These are phyloP conservation scores for Dalbergia oliveri DNA, from an alignment of 306 rosid genomes.

Conservation along the genomic window DNA sequence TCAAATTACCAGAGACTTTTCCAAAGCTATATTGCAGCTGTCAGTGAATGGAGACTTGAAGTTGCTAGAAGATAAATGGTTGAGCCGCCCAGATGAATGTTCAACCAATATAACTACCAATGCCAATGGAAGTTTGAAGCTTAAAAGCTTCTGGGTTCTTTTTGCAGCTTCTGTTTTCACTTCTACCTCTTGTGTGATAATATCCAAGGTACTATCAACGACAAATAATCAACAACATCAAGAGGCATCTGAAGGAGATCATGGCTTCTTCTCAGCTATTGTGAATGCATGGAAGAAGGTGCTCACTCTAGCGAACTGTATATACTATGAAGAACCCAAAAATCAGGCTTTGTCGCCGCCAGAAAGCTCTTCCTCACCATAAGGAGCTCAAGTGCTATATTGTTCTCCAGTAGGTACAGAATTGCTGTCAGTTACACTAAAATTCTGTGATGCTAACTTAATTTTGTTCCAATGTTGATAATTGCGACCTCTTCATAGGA, in stretches of 20 bases:
- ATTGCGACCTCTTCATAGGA: too few relatives aligned
- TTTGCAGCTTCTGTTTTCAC: slow-evolving; percentile 11
- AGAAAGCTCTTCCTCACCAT: neutral
- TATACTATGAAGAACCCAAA: neutral
- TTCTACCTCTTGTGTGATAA: neutral
- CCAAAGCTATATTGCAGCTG: slow-evolving; percentile 10
- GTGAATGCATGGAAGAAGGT: neutral
- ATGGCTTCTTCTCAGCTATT: neutral
- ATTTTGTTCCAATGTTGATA: neutral
- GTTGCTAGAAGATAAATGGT: slow-evolving; percentile 10
- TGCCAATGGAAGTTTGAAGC: slow-evolving; percentile 11
- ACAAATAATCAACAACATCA: neutral
- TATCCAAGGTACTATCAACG: neutral
- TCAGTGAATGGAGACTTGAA: slow-evolving; percentile 11
- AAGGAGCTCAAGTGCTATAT: neutral
- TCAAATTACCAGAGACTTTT: slow-evolving; percentile 8
- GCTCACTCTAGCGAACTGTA: neutral
- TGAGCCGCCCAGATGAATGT: slow-evolving; percentile 10
- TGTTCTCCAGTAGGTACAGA: neutral
- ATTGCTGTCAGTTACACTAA: neutral
- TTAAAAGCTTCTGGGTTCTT: slow-evolving; percentile 6
- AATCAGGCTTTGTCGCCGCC: neutral
- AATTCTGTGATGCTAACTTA: too few relatives aligned
- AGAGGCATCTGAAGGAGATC: neutral
- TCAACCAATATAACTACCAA: slow-evolving; percentile 20